Percentiles rank a stretch among this genome's conserved stretches.
Conservation (phyloP, 495 filamentous ascomycete species). For the Penicillium malachiteum region DNA sequence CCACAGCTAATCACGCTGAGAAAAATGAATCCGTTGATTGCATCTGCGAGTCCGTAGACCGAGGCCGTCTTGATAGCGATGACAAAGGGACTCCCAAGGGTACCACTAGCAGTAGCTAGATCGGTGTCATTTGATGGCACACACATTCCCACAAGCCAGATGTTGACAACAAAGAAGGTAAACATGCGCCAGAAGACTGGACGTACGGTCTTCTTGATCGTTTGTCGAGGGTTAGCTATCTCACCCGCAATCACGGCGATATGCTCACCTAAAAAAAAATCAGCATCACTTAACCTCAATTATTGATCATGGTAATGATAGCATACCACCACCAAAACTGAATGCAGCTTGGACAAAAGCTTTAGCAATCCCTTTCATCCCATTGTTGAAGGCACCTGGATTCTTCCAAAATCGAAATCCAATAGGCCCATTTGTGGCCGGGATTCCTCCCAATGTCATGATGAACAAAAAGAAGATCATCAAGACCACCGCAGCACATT, state of each 20-base stretch:
- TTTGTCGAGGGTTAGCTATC: constrained; percentile 22
- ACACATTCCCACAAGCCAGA: constrained; percentile 34
- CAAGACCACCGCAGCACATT: constrained; percentile 23
- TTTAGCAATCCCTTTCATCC: constrained; percentile 32
- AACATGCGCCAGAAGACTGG: constrained; percentile 36
- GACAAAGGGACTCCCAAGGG: constrained; percentile 29
- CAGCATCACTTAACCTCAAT: not conserved
- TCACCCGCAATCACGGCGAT: constrained; percentile 33
- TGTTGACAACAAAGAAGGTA: constrained; percentile 32
- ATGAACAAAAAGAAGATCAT: constrained; percentile 37
- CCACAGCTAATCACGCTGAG: constrained; percentile 30
- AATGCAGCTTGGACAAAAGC: constrained; percentile 30
- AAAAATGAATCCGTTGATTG: constrained; percentile 32
- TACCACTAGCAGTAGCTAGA: constrained; percentile 23
- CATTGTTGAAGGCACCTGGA: constrained; percentile 32
- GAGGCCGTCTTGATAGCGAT: constrained; percentile 28
- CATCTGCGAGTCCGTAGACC: constrained; percentile 25
- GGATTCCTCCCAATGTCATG: constrained; percentile 32
- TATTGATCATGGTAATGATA: not conserved
- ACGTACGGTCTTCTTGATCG: constrained; percentile 27
- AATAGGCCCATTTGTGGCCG: constrained; percentile 27
- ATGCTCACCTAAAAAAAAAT: constrained; percentile 18
- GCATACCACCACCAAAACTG: constrained; percentile 29
- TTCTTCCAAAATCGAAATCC: constrained; percentile 30
- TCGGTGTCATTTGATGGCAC: constrained; percentile 23